Evolutionary conservation across 441 rosid species (phyloP), one percentile per base, ranked within the genome.

Genomic region (Gossypium gossypioides): DNA sequence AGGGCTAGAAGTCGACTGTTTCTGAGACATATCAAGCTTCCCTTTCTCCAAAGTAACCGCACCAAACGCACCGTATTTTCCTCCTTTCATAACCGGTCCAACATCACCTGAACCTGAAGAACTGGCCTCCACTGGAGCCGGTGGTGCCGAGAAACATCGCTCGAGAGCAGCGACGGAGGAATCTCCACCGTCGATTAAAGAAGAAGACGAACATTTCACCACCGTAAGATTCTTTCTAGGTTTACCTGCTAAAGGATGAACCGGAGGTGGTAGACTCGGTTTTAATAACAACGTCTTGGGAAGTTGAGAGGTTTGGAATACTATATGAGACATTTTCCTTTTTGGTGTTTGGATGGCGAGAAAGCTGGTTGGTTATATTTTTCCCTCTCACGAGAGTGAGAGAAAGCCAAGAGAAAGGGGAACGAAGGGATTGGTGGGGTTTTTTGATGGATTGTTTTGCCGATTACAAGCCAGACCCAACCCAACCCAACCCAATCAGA

Each of bases 41-140:
- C 94, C 93, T 69, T 92, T 94, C 79, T 94, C 97, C 81, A 94
- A 76, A 44, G 99, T 94, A 12, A 89, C 91, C 42, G 97, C 88
- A 69, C 96, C 96, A n/a, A 83, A 56, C 0, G 99, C 82, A 22
- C 97, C 93, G 25, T 65, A 83, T 68, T 86, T 77, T 7, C 88
- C 84, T 16, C 82, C 88, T 81, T 89, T 92, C 94, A 94, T 94
- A 64, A 84, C 82, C 16, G 96, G 92, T 29, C 86, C 87, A 55
- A 68, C 71, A 70, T 76, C 86, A 40, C 78, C 75, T 65, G 75
- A 75, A 68, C 72, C 73, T 19, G 72, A 64, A 18, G 85, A 83
- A 66, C 75, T 72, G 22, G 72, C 8, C 12, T 75, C 86, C 59
- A 24, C 62, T 1, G 80, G 79, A 5, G 73, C 74, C 10, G 82